Base-by-base conservation (phyloP, 1,139 yeast genomes). In the Hansenula lynferdii region DNA sequence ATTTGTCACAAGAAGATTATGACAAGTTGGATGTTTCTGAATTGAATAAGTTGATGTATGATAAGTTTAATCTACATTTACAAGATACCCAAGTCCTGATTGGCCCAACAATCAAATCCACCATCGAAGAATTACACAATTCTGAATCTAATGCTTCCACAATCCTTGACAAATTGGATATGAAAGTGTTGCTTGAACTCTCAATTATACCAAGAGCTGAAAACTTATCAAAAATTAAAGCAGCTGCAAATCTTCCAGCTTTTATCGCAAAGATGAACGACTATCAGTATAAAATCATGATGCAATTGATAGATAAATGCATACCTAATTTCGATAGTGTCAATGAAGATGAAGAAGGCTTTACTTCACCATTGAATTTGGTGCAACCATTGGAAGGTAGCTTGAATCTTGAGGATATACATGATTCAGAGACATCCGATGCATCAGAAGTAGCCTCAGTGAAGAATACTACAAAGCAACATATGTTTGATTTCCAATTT, bases 11-110 rank as follows among this genome's bases (percentile, higher is more conserved):
- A 7, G 75, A 75, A 34, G 76, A 72, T 44, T 89, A 89, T 57
- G 75, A 79, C 2, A 75, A 73, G n/a, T 72, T 74, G 1, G 96
- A 89, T 56, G 83, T 92, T 80, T 65, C 69, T 26, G 74, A 75
- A 33, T 65, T 92, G 46, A 85, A 81, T 47, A 73, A 82, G 12
- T 70, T 87, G 51, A 85, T 92, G 94, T 94, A 87, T 60, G 98
- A 94, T 61, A 80, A 84, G 54, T 92, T 86, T 61, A 75, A 77
- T 38, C 67, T 94, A 31, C 76, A 73, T 42, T 68, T 92, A 15
- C 84, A 85, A 44, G 95, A 92, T 57, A 90, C 97, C 0, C 97
- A 90, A 54, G 75, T 94, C 33, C 67, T 90, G 38, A 82, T 92
- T 32, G 98, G 97, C 0, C 82, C 95, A 0, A 77, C 79, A 48